Percentiles rank a stretch among this genome's conserved stretches.
Conservation (phyloP, 2,329 filamentous ascomycete species). For the Phyllosticta capitalensis region DNA sequence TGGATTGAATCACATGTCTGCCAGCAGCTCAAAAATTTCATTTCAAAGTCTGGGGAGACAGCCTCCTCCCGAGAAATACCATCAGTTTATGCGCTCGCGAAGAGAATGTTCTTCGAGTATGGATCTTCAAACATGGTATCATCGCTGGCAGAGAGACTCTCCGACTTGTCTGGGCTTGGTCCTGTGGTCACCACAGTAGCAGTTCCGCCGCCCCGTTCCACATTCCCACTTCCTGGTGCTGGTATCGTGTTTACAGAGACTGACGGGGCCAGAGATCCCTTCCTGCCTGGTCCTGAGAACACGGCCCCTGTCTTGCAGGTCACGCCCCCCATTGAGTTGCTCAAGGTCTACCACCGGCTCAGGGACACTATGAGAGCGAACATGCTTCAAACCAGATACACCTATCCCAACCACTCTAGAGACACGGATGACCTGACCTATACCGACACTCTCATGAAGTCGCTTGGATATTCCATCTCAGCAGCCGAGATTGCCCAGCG, state of each 20-base stretch:
- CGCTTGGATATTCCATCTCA: slow-evolving; percentile 76
- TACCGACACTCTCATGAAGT: slow-evolving; percentile 51
- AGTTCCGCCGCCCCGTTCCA: not conserved
- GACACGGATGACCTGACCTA: slow-evolving; percentile 39
- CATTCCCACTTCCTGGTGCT: slow-evolving; percentile 2
- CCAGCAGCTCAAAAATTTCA: slow-evolving; percentile 35
- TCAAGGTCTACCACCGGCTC: slow-evolving; percentile 47
- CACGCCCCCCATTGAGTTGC: slow-evolving; percentile 35
- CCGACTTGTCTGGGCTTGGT: slow-evolving; percentile 23
- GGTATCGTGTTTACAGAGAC: not conserved
- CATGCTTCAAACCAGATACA: slow-evolving; percentile 38
- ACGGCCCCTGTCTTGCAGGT: not conserved
- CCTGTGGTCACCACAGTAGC: not conserved
- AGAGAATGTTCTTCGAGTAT: slow-evolving; percentile 44
- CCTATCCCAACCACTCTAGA: slow-evolving; percentile 28
- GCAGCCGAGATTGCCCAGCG: slow-evolving; percentile 87
- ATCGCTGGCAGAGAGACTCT: slow-evolving; percentile 35
- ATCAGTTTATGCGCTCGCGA: slow-evolving; percentile 27
- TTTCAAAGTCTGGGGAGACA: slow-evolving; percentile 37
- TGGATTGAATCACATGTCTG: slow-evolving; percentile 57
- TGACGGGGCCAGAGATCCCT: not conserved
- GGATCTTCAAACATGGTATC: slow-evolving; percentile 41
- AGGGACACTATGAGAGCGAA: slow-evolving; percentile 47
- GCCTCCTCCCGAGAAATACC: slow-evolving; percentile 17
- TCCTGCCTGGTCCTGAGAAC: not conserved